Conservation (phyloP, 495 filamentous ascomycete species). For the Hypoxylon perforatum region DNA sequence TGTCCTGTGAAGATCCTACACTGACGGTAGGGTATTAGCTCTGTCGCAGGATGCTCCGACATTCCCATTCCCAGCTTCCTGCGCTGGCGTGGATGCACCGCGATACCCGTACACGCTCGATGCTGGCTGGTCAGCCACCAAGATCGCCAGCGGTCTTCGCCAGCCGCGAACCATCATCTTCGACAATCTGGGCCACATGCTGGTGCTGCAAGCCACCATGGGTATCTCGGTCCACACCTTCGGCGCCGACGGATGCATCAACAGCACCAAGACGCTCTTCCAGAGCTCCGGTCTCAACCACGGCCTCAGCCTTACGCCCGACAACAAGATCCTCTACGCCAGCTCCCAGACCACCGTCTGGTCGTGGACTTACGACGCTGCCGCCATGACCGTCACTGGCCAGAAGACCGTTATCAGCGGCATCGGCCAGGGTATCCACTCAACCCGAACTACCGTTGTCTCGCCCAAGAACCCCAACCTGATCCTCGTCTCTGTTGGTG, state of each 20-base stretch:
- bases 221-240: conserved; percentile 66
- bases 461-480: conserved; percentile 57
- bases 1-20: background rate
- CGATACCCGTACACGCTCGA: conserved; percentile 44
- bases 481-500: conserved; percentile 69
- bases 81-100: conserved; percentile 44
- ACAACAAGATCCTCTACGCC: conserved; percentile 72
- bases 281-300: conserved; percentile 65
- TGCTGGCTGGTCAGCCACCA: conserved; percentile 48
- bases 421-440: conserved; percentile 68
- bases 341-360: conserved; percentile 66
- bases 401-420: conserved; percentile 62
- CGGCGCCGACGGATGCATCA: conserved; percentile 62
- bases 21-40: conserved; percentile 21
- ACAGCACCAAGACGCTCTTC: conserved; percentile 54
- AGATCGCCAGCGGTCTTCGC: conserved; percentile 47
- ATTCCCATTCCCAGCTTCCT: conserved; percentile 44
- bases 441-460: conserved; percentile 67
- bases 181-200: conserved; percentile 53
- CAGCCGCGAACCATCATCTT: conserved; percentile 49
- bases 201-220: conserved; percentile 64
- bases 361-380: conserved; percentile 69
- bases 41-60: conserved; percentile 35
- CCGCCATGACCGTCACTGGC: conserved; percentile 53
- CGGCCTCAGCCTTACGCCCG: conserved; percentile 69